A percentile compares a stretch with the other conserved stretches of the same genome.
Evolutionary conservation across 2,329 filamentous ascomycete species (phyloP).

Genomic region (Fusarium fracticaudum): DNA sequence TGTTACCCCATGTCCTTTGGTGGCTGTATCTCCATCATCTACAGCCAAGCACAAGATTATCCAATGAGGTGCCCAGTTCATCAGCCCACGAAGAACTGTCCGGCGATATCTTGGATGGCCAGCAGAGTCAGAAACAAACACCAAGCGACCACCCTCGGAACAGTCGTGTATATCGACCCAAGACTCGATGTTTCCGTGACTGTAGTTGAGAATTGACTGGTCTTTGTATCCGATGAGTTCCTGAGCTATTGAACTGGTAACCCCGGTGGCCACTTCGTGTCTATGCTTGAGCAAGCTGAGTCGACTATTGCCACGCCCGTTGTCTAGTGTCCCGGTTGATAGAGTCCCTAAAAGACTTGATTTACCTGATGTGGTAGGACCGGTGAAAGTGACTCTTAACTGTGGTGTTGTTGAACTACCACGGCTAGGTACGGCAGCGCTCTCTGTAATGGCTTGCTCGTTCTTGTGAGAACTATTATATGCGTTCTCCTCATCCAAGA

Average conservation of each 20-base stretch:
- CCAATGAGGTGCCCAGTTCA: conserved; percentile 97
- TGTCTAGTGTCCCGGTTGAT: conserved; percentile 88
- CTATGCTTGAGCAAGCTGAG: conserved; percentile 90
- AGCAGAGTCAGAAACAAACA: conserved; percentile 91
- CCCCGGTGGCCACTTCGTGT: conserved; percentile 89
- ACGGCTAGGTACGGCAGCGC: conserved; percentile 47
- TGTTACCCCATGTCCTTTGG: conserved; percentile 50
- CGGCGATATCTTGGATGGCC: conserved; percentile 89
- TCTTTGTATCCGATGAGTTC: conserved; percentile 87
- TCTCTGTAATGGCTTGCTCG: conserved; percentile 12
- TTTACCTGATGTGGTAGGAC: conserved; percentile 91
- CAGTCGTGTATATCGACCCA: conserved; percentile 94
- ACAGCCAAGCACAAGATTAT: conserved; percentile 87
- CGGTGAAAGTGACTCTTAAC: conserved; percentile 85
- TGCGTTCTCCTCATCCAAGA: conserved; percentile 27
- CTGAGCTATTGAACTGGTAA: conserved; percentile 94
- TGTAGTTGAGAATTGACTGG: conserved; percentile 78
- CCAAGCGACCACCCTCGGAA: conserved; percentile 77
- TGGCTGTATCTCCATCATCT: conserved; percentile 68
- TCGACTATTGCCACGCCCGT: conserved; percentile 89
- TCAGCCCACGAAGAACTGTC: conserved; percentile 87
- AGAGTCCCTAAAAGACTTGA: conserved; percentile 89
- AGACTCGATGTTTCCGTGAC: conserved; percentile 84
- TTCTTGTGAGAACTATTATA: background rate
- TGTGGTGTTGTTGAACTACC: conserved; percentile 72